Conservation (phyloP, 2,329 filamentous ascomycete genomes). For the Mycogone perniciosa region DNA sequence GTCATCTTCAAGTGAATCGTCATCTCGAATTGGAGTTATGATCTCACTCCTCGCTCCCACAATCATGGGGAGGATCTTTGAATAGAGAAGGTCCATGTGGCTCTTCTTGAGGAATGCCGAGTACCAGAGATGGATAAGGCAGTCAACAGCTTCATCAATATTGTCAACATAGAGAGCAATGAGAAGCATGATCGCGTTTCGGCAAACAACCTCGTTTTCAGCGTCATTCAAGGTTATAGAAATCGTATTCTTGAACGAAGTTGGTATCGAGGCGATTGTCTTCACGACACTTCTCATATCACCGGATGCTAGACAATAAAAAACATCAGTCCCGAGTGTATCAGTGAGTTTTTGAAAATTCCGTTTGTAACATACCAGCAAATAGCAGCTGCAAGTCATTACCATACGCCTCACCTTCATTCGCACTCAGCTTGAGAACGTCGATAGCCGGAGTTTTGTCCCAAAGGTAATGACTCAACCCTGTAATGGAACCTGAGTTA, state of each 20-base stretch:
- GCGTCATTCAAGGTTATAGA: not conserved
- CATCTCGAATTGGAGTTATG: not conserved
- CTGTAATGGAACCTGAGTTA: not conserved
- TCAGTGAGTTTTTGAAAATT: too few species aligned
- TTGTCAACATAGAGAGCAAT: conserved; percentile 4
- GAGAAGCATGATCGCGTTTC: not conserved
- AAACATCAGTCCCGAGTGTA: not conserved
- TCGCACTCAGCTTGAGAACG: not conserved
- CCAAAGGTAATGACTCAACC: not conserved
- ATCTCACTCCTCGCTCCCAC: not conserved
- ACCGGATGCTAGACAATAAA: not conserved
- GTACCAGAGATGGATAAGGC: conserved; percentile 17
- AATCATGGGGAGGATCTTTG: not conserved
- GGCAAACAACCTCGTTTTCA: not conserved
- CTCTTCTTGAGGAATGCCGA: conserved; percentile 10
- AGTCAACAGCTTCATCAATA: conserved; percentile 9
- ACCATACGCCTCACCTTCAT: not conserved
- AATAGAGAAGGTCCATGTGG: conserved; percentile 9
- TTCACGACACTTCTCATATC: not conserved
- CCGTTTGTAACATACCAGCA: not conserved
- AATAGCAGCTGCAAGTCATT: not conserved
- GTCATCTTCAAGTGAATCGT: too few species aligned
- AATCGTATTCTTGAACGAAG: not conserved
- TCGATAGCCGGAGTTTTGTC: not conserved
- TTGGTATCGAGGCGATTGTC: not conserved